Evolutionary conservation across 2,329 filamentous ascomycete species (phyloP), one percentile per base, ranked within the genome.

Genomic region (Bisporella sp.): DNA sequence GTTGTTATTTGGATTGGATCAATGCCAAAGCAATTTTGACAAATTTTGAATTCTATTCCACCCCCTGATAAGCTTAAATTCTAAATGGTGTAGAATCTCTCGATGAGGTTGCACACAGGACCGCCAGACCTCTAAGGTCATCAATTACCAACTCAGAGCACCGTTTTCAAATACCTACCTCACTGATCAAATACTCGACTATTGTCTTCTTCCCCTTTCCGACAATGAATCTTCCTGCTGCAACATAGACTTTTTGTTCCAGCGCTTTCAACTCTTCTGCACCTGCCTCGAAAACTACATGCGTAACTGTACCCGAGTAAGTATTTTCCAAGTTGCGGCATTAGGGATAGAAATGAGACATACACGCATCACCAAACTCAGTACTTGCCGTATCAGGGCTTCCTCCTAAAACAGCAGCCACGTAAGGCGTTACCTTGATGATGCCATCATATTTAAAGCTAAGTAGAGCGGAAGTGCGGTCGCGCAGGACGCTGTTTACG

Each of bases 221-320:
- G 32, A 71, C 56, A 32, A 71, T 61, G 55, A 73, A 73, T 21
- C 69, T 63, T 28, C 71, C 70, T 12, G 67, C 69, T 1, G 63
- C 69, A 41, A 72, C 69, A 53, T 66, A 71, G n/a, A 72, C 50
- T 50, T 67, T 71, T 46, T 68, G 52, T 50, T 70, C 65, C 5
- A 73, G 54, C 4, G 56, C 58, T 53, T 63, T 67, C 41, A 71
- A 57, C 21, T 58, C 61, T 6, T 64, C 62, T 47, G 61, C 61
- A 32, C 67, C 69, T 8, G 69, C 68, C 57, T 71, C 67, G 46
- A 72, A 68, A 40, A 64, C 62, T 28, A 68, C 57, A 54, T 70
- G 66, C 13, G 69, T 66, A 48, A 69, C 70, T 63, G 39, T 31
- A 37, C 2, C 7, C 30, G 37, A 48, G 30, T 33, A 29, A 29